These are phyloP conservation scores for Multifurca ochricompacta DNA, from an alignment of 768 basidiomycete species.

Conservation along the genomic window DNA sequence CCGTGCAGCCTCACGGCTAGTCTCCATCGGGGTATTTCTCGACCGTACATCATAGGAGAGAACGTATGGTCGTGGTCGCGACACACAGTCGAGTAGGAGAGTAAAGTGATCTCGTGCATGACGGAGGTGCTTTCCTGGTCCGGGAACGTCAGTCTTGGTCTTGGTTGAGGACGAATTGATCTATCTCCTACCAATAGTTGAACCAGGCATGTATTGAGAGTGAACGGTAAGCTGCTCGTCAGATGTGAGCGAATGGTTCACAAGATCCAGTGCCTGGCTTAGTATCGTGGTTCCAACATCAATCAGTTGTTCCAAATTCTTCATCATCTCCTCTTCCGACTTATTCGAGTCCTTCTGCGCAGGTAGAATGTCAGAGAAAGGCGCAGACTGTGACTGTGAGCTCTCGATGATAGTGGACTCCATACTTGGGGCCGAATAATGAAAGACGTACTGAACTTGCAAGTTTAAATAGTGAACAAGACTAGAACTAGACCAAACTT, in stretches of 20 bases:
- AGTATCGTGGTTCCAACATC: conserved; percentile 61
- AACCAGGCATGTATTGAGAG: conserved; percentile 77
- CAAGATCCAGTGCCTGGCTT: conserved; percentile 62
- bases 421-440: neutral
- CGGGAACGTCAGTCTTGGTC: neutral
- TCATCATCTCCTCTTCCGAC: conserved; percentile 22
- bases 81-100: conserved; percentile 51
- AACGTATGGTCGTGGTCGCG: conserved; percentile 39
- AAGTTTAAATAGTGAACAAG: neutral
- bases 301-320: conserved; percentile 45
- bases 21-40: conserved; percentile 83
- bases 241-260: conserved; percentile 55
- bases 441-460: neutral
- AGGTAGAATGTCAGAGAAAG: neutral
- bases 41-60: conserved; percentile 70
- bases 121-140: conserved; percentile 72
- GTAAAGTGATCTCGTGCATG: conserved; percentile 81
- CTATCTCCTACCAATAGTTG: conserved; percentile 61
- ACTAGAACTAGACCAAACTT: neutral
- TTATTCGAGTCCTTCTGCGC: conserved; percentile 4
- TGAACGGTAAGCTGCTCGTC: conserved; percentile 62
- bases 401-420: neutral
- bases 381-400: neutral
- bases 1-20: conserved; percentile 49
- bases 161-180: neutral